phyloP scores from a whole-genome alignment of 2,329 filamentous ascomycete genomes.

The Aspergillus brunneoviolaceus region DNA sequence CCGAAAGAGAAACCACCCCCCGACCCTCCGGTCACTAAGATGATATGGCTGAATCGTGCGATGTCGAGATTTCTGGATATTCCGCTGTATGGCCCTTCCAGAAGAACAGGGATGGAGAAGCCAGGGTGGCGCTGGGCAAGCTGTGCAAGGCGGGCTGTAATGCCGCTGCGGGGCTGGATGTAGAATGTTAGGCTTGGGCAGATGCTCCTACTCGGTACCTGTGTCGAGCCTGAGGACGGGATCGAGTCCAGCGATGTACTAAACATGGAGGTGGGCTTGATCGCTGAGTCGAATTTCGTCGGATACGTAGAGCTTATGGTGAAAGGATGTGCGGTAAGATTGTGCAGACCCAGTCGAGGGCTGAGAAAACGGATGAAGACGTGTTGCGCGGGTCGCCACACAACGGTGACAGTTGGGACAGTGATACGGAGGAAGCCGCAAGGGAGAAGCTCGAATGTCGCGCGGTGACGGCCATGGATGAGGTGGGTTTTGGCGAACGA shows the following conservation, averaged over 20 bases:
- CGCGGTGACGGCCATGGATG: conserved; percentile 51
- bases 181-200: conserved; percentile 53
- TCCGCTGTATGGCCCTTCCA: conserved; percentile 63
- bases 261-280: too few relatives aligned
- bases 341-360: conserved; percentile 37
- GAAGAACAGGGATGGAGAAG: conserved; percentile 44
- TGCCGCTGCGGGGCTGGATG: conserved; percentile 50
- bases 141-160: conserved; percentile 50
- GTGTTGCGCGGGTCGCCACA: conserved; percentile 56
- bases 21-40: conserved; percentile 58
- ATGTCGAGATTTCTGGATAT: conserved; percentile 37
- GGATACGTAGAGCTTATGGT: conserved; percentile 54
- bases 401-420: conserved; percentile 43
- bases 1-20: conserved; percentile 56
- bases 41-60: conserved; percentile 41
- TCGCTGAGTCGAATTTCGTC: too few relatives aligned
- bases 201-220: background rate
- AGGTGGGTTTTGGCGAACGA: conserved; percentile 50
- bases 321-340: conserved; percentile 55
- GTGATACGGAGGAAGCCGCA: conserved; percentile 45
- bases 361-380: conserved; percentile 54
- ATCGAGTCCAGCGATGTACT: too few relatives aligned
- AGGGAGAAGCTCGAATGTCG: conserved; percentile 42
- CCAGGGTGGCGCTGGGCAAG: conserved; percentile 41
- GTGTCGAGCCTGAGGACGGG: too few relatives aligned